phyloP scores from a whole-genome alignment of 2,329 filamentous ascomycete species.

The Xylaria sp. region DNA sequence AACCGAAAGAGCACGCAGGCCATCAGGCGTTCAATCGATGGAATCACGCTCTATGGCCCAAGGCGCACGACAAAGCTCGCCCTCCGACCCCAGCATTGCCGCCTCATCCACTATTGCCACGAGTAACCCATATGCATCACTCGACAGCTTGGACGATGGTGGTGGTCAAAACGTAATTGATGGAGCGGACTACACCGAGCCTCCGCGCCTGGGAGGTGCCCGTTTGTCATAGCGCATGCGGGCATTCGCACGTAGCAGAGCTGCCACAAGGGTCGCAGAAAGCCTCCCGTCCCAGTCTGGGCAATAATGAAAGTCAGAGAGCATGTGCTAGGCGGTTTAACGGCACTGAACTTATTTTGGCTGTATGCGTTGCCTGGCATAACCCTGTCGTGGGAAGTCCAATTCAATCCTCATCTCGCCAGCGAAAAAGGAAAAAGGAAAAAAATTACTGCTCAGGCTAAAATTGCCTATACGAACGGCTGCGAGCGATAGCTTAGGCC shows the following conservation, averaged over 20 bases:
- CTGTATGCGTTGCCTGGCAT: too few species aligned
- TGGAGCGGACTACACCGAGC: background rate
- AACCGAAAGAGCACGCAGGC: background rate
- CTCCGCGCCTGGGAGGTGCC: background rate
- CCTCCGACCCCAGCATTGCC: background rate
- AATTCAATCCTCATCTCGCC: too few species aligned
- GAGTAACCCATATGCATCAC: conserved; percentile 38
- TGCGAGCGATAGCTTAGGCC: background rate
- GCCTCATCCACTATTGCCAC: conserved; percentile 16
- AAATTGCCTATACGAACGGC: too few species aligned
- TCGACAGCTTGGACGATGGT: conserved; percentile 31
- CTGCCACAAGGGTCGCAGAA: background rate
- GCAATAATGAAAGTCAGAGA: background rate
- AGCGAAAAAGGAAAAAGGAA: too few species aligned
- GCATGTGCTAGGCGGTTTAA: too few species aligned
- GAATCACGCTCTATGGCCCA: background rate
- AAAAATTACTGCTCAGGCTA: too few species aligned
- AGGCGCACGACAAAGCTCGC: background rate
- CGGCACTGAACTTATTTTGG: too few species aligned
- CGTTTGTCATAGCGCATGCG: background rate
- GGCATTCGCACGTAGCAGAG: background rate
- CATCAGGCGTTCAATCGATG: background rate
- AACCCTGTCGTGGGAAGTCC: too few species aligned
- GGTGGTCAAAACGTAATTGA: conserved; percentile 1
- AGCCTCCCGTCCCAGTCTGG: background rate